Evolutionary conservation across 1,284 basidiomycete species (phyloP).

Genomic region (Fomitiporia mediterranea): DNA sequence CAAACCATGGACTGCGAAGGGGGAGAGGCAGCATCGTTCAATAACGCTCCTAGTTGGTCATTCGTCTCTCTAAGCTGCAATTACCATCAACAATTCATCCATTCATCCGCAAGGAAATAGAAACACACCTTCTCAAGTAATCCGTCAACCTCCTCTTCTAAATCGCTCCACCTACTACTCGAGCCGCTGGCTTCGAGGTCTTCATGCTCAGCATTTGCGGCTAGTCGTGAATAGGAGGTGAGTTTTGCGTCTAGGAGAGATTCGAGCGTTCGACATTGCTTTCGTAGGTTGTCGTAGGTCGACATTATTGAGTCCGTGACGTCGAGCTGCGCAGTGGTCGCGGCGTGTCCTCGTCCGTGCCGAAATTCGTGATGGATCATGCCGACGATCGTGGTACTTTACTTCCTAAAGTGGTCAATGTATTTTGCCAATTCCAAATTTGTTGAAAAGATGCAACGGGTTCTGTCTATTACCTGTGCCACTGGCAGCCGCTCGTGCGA

Average conservation of each 20-base stretch:
- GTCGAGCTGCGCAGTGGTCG: background rate
- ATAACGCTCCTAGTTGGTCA: constrained; percentile 63
- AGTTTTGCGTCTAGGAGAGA: constrained; percentile 88
- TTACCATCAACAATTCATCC: constrained; percentile 9
- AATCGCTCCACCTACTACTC: constrained; percentile 66
- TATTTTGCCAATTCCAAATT: too few relatives aligned
- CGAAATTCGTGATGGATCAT: too few relatives aligned
- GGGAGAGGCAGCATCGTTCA: constrained; percentile 68
- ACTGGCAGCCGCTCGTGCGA: too few relatives aligned
- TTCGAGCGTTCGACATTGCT: constrained; percentile 88
- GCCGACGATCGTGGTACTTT: too few relatives aligned
- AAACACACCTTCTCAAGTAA: constrained; percentile 76
- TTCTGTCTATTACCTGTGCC: too few relatives aligned
- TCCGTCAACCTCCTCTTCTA: constrained; percentile 84
- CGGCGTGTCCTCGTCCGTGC: too few relatives aligned
- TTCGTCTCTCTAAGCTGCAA: constrained; percentile 77
- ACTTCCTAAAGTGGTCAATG: too few relatives aligned
- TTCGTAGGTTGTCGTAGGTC: constrained; percentile 72
- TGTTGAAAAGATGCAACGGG: too few relatives aligned
- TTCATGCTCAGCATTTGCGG: constrained; percentile 63
- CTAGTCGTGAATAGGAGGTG: constrained; percentile 83
- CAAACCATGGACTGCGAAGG: constrained; percentile 84
- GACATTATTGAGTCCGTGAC: constrained; percentile 41
- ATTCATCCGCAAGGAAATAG: background rate
- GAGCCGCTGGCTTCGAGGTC: constrained; percentile 73